These are phyloP conservation scores for Emericellopsis atlantica DNA, from an alignment of 2,329 filamentous ascomycete species.

Conservation along the genomic window DNA sequence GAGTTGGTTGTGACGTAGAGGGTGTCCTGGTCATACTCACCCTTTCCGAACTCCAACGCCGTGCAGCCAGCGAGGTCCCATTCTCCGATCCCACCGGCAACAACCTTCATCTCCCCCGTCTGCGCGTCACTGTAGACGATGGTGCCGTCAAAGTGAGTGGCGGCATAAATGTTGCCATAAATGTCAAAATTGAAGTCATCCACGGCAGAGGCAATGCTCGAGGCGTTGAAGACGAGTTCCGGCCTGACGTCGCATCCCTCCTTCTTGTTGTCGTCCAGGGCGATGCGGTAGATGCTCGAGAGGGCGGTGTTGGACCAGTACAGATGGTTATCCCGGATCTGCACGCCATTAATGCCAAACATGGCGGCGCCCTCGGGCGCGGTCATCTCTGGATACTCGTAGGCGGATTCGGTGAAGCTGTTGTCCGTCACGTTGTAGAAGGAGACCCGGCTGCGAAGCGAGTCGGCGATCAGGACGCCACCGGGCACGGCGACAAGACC, in stretches of 20 bases:
- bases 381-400: no score
- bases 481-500: slow-evolving; percentile 6
- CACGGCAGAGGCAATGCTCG: slow-evolving; percentile 4
- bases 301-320: no score
- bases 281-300: no score
- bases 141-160: slow-evolving; percentile 10
- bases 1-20: neutral
- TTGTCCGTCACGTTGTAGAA: slow-evolving; percentile 4
- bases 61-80: slow-evolving; percentile 11
- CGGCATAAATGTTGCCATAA: slow-evolving; percentile 8
- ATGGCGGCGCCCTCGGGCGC: no score
- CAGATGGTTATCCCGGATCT: no score
- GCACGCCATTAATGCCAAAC: no score
- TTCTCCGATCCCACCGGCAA: slow-evolving; percentile 4
- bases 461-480: slow-evolving; percentile 6
- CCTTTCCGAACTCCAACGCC: slow-evolving; percentile 7
- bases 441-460: slow-evolving; percentile 3
- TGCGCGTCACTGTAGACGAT: slow-evolving; percentile 7
- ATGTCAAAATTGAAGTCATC: slow-evolving; percentile 11
- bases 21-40: neutral
- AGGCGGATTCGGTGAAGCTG: no score
- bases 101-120: slow-evolving; percentile 5
- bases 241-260: slow-evolving; percentile 6
- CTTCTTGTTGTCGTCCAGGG: slow-evolving; percentile 6
- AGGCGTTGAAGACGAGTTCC: slow-evolving; percentile 8